phyloP scores from a whole-genome alignment of 192 early-diverging fungal genomes.

The Umbelopsis isabellina region DNA sequence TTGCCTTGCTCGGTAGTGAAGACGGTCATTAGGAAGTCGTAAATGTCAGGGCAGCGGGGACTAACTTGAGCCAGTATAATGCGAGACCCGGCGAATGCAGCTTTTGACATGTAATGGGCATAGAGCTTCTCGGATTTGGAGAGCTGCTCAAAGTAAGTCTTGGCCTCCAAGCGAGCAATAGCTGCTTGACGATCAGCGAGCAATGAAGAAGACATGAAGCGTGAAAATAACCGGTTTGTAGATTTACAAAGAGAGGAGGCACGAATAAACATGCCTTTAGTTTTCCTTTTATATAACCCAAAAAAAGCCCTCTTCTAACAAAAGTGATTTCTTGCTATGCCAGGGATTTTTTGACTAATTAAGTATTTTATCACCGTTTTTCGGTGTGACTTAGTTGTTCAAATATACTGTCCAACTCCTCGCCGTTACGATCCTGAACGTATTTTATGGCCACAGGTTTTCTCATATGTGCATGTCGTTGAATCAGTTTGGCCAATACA shows the following conservation, averaged over 20 bases:
- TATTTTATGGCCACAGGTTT: constrained; percentile 36
- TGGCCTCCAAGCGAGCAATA: constrained; percentile 52
- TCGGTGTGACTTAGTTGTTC: constrained; percentile 21
- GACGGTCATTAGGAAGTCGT: constrained; percentile 45
- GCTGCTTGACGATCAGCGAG: constrained; percentile 53
- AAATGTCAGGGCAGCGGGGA: constrained; percentile 35
- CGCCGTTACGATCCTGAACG: constrained; percentile 29
- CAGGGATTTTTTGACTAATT: constrained; percentile 3
- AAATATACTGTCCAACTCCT: constrained; percentile 35
- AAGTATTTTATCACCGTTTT: background rate
- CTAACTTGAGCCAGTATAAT: constrained; percentile 45
- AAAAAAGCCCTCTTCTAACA: too few species aligned
- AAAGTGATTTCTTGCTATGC: background rate
- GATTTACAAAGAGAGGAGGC: constrained; percentile 2
- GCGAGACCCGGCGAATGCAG: constrained; percentile 55
- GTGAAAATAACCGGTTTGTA: background rate
- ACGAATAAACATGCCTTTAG: constrained; percentile 3
- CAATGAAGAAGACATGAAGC: constrained; percentile 28
- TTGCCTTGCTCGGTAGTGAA: constrained; percentile 37
- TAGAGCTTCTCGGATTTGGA: constrained; percentile 52
- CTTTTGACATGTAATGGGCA: constrained; percentile 57
- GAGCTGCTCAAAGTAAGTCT: constrained; percentile 52
- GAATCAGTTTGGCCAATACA: constrained; percentile 24
- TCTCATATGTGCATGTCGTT: constrained; percentile 33
- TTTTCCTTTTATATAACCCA: too few species aligned